Percentiles rank a stretch among this genome's conserved stretches.
Conservation (phyloP, 2,329 filamentous ascomycete genomes). For the Atkinsonella texensis region DNA sequence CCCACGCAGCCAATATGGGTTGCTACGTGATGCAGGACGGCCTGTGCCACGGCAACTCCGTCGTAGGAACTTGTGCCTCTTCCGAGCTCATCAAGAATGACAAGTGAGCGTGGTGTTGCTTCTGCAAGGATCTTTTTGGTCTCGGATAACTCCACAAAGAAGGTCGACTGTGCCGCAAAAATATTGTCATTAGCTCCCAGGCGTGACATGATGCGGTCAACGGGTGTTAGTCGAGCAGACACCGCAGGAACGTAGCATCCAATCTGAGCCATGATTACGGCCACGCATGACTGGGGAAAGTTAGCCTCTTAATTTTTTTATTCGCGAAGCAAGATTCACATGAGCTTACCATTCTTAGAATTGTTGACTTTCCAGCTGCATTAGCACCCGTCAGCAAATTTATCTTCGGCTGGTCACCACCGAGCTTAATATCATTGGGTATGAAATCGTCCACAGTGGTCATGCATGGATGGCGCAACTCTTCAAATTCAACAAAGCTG, state of each 20-base stretch:
- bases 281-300: slow-evolving; percentile 64
- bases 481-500: slow-evolving; percentile 80
- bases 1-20: slow-evolving; percentile 87
- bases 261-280: slow-evolving; percentile 95
- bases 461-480: slow-evolving; percentile 93
- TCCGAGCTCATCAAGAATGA: slow-evolving; percentile 93
- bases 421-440: slow-evolving; percentile 82
- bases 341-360: slow-evolving; percentile 72
- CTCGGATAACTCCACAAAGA: slow-evolving; percentile 94
- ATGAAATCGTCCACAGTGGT: slow-evolving; percentile 87
- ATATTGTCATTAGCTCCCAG: slow-evolving; percentile 98
- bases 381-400: slow-evolving; percentile 91
- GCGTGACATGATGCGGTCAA: slow-evolving; percentile 97
- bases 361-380: slow-evolving; percentile 91
- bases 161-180: slow-evolving; percentile 93
- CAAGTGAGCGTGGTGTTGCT: slow-evolving; percentile 83
- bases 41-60: slow-evolving; percentile 90
- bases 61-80: slow-evolving; percentile 93
- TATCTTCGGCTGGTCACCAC: slow-evolving; percentile 71
- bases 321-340: background rate
- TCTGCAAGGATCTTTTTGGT: slow-evolving; percentile 97
- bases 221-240: slow-evolving; percentile 73
- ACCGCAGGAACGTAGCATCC: slow-evolving; percentile 83
- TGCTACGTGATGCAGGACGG: slow-evolving; percentile 91
- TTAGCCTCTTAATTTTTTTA: background rate